phyloP scores from a whole-genome alignment of 306 rosid genomes.

The Vigna reflexopilosa region DNA sequence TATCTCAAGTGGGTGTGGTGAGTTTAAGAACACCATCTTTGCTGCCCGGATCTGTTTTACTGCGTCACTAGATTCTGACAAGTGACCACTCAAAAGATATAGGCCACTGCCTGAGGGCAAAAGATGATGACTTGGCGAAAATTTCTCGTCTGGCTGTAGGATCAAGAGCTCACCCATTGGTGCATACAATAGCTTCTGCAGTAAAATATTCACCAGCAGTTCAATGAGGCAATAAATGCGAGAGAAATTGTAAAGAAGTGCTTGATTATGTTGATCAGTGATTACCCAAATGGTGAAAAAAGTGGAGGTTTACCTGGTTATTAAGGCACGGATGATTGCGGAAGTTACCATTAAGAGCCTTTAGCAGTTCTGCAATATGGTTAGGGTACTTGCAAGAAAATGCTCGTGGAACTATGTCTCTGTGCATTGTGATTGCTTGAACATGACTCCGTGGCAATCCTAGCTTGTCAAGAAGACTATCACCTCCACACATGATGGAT shows the following conservation, averaged over 20 bases:
- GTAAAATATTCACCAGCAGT: neutral
- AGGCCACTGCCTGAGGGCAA: constrained; percentile 81
- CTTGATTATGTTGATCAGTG: neutral
- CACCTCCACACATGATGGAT: constrained; percentile 83
- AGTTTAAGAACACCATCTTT: constrained; percentile 59
- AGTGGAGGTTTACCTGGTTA: constrained; percentile 57
- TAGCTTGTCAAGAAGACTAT: constrained; percentile 61
- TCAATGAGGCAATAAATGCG: neutral
- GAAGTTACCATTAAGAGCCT: constrained; percentile 71
- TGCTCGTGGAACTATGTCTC: constrained; percentile 83
- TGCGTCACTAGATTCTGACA: constrained; percentile 43
- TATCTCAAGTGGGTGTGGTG: constrained; percentile 86
- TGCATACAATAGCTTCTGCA: constrained; percentile 67
- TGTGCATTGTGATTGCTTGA: constrained; percentile 71
- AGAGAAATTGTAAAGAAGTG: neutral
- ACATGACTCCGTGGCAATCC: constrained; percentile 71
- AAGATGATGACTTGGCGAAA: constrained; percentile 75
- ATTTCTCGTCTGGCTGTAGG: constrained; percentile 76
- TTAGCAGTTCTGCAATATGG: constrained; percentile 69
- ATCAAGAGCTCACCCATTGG: constrained; percentile 83
- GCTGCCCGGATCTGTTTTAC: constrained; percentile 64
- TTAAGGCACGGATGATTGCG: constrained; percentile 74
- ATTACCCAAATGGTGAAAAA: neutral
- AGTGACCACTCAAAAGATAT: constrained; percentile 53
- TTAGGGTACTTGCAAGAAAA: constrained; percentile 79